Conservation (phyloP, 352 stramenopile genomes). For the Globisporangium paddicum region DNA sequence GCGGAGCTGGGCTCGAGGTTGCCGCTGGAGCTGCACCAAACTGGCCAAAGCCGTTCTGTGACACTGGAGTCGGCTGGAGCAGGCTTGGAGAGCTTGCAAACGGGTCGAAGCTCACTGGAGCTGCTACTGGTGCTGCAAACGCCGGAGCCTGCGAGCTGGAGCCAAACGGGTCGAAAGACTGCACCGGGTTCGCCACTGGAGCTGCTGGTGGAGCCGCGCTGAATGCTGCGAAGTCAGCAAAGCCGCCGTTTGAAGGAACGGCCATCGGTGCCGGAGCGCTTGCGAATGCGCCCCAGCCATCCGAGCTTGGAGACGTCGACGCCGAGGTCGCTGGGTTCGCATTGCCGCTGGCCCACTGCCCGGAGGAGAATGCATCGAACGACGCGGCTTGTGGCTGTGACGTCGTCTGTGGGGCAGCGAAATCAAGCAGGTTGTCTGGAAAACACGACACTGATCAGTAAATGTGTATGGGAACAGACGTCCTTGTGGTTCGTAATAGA, state of each 20-base stretch:
- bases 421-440: slow-evolving; percentile 54
- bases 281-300: slow-evolving; percentile 26
- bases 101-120: slow-evolving; percentile 6
- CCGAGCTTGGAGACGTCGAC: slow-evolving; percentile 8
- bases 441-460: neutral
- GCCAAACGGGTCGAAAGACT: slow-evolving; percentile 25
- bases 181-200: slow-evolving; percentile 6
- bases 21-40: slow-evolving; percentile 14
- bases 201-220: slow-evolving; percentile 21
- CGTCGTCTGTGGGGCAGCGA: slow-evolving; percentile 24
- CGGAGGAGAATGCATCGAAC: slow-evolving; percentile 41
- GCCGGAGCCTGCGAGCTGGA: slow-evolving; percentile 15
- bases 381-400: slow-evolving; percentile 15
- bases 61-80: neutral
- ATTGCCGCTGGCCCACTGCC: slow-evolving; percentile 6
- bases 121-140: slow-evolving; percentile 19
- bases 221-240: slow-evolving; percentile 43
- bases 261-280: slow-evolving; percentile 20
- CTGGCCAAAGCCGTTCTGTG: slow-evolving; percentile 5
- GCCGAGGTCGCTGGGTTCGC: slow-evolving; percentile 11
- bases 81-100: neutral
- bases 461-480: neutral
- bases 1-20: slow-evolving; percentile 12
- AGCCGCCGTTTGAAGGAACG: slow-evolving; percentile 25
- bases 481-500: neutral